Evolutionary conservation across 805 yeast genomes (phyloP), one percentile per base, ranked within the genome.

Genomic region (Cephaloascus fragrans): DNA sequence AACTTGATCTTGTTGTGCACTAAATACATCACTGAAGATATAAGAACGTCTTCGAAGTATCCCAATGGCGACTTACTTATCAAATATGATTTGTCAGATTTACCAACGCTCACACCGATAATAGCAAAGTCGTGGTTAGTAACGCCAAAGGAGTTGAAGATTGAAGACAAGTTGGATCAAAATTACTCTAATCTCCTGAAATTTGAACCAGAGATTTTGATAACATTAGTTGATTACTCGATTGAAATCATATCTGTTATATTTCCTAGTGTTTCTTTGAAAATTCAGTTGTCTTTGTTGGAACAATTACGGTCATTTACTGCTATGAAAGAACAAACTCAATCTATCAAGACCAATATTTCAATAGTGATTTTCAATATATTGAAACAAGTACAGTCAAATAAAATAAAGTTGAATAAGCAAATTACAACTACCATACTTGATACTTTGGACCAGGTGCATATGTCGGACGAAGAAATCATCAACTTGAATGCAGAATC

Each of bases 231-330:
- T n/a, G 96, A 90, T 57, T 53, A 73, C 2, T 80, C 96, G 0
- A 77, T 90, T 50, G 87, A 82, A 43, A 66, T 89, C 2, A 85
- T 88, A 52, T 76, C 84, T 4, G 52, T 71, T 6, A 67, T 83
- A 1, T 82, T 90, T 46, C 85, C 94, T 0, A 64, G 69, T 41
- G 71, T 90, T 47, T 76, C 89, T 5, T 59, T 75, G 3, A 84
- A 86, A 44, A 83, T 93, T 39, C 97, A 90, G 51, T 80, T 82
- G 41, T 87, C 97, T 1, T 67, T 93, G n/a, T 57, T 93, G 17
- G 97, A 90, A 50, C 84, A 80, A 39, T 58, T 93, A 44, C 71
- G 88, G 46, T 64, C 80, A 3, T 56, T 68, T 2, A 41, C 73
- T 36, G 64, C 75, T 20, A 59, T 68, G 23, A 49, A 60, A 46